Base-by-base conservation (phyloP, 768 basidiomycete genomes). In the Mycena leptocephala region DNA sequence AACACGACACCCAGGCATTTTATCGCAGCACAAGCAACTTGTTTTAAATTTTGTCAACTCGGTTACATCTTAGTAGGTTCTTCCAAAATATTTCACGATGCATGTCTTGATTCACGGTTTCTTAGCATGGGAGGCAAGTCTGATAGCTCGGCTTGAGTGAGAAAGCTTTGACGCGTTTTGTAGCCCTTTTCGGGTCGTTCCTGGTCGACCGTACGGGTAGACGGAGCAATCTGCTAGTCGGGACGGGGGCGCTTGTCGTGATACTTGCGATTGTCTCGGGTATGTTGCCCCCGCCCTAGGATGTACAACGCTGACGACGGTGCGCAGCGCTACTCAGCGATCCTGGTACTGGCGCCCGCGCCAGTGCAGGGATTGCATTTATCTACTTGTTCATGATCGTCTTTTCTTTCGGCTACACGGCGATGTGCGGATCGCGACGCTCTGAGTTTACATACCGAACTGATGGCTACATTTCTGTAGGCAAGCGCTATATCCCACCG, bases 321-420 rank as follows among this genome's bases (percentile, higher is more conserved):
- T 24, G n/a, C 24, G 5, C 43, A 74, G 65, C 24, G 2, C 83
- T 92, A 9, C 83, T 91, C 24, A 87, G 88, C 65, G 76, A 78
- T 10, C 76, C 78, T 65, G 86, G 83, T 56, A 87, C 81, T 72
- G 75, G 78, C 1, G 81, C 80, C 11, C 84, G 88, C 24, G 83
- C 89, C 20, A 90, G 87, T 76, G 90, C 90, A 2, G 91, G 90
- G 2, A 90, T 92, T 67, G 84, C 87, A 0, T 91, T 91, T 78
- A 88, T 89, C 26, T 89, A 86, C 78, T 77, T 89, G 68, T 89
- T 89, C 82, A 89, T 88, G 88, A 88, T 89, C 11, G 84, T 89
- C 37, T 92, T 87, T 80, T 90, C 89, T 6, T 89, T 90, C 77
- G 90, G 90, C 59, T 91, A 88, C 88, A 92, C 91, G 3, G 88